Base-by-base conservation (phyloP, 768 basidiomycete genomes). In the Termitomyces sp. region DNA sequence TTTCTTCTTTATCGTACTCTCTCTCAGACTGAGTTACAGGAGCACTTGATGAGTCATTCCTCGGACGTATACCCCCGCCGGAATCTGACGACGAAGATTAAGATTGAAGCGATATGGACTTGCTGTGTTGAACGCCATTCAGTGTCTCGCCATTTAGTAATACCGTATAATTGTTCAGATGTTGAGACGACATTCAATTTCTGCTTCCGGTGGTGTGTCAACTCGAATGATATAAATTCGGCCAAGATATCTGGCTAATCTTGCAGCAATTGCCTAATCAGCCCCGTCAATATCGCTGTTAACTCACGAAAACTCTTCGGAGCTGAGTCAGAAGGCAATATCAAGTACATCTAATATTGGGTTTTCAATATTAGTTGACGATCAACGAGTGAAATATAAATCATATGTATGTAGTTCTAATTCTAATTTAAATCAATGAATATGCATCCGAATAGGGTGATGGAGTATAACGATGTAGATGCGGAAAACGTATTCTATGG, bases 31-130 rank as follows among this genome's bases (percentile, higher is more conserved):
- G 8, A 54, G n/a, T 15, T 17, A 32, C 61, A 80, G 78, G 73
- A 62, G 73, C 78, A 5, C 68, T 81, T 51, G 79, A 81, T 63
- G 76, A 75, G 20, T 77, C 77, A n/a, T 77, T 72, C 61, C 70
- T 81, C 5, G 65, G 69, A 17, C 55, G 60, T 47, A 60, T 62
- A 25, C 60, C 57, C 4, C 70, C 60, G 3, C 15, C 47, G 3
- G 64, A 62, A 31, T 38, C 29, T 49, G 57, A 40, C 4, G 47
- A 47, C 17, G 56, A 57, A 32, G 56, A 36, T 37, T 17, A 47
- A 17, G 15, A 20, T 48, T 57, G 34, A 57, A 38, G n/a, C 11
- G 25, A 55, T 32, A 4, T 32, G n/a, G 1, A 20, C 29, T 42
- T 32, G 10, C 47, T 31, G n/a, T 11, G 55, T 12, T n/a, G 5